Percentiles rank a stretch among this genome's conserved stretches.
phyloP scores from a whole-genome alignment of 164 flowering plant genomes.

The Paratinospora sagittata region DNA sequence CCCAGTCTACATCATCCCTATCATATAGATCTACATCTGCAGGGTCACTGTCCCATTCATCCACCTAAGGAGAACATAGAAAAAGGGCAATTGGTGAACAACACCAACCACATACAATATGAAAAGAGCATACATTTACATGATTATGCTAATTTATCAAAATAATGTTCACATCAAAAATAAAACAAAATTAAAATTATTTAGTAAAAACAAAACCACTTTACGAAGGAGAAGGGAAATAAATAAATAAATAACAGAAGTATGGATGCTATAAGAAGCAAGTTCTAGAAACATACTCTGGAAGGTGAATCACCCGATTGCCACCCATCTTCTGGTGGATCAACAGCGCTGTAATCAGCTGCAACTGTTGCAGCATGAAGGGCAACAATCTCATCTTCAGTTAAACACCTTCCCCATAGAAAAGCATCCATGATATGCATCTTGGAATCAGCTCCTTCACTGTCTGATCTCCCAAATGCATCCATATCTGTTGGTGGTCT shows the following conservation, averaged over 20 bases:
- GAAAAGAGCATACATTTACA: background rate
- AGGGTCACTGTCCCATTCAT: conserved; percentile 97
- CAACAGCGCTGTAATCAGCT: conserved; percentile 48
- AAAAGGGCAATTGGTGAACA: conserved; percentile 9
- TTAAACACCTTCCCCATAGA: conserved; percentile 94
- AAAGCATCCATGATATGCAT: conserved; percentile 99
- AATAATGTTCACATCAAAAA: background rate
- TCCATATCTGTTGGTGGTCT: conserved; percentile 89
- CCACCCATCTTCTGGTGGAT: conserved; percentile 86
- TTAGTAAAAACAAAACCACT: too few species aligned
- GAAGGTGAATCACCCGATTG: conserved; percentile 96
- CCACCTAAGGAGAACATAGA: conserved; percentile 46
- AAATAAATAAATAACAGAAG: too few species aligned
- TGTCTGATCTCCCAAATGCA: conserved; percentile 97
- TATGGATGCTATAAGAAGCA: background rate
- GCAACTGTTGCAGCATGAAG: conserved; percentile 62
- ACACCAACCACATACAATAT: background rate
- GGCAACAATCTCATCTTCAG: conserved; percentile 83
- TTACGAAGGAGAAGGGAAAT: too few species aligned
- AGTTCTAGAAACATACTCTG: conserved; percentile 47
- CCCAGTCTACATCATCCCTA: conserved; percentile 99
- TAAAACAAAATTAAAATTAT: too few species aligned
- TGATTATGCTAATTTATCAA: background rate
- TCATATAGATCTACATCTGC: conserved; percentile 95
- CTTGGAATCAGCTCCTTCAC: conserved; percentile 97